phyloP scores from a whole-genome alignment of 176 grass and related monocot genomes.

The Neostapfia colusana region DNA sequence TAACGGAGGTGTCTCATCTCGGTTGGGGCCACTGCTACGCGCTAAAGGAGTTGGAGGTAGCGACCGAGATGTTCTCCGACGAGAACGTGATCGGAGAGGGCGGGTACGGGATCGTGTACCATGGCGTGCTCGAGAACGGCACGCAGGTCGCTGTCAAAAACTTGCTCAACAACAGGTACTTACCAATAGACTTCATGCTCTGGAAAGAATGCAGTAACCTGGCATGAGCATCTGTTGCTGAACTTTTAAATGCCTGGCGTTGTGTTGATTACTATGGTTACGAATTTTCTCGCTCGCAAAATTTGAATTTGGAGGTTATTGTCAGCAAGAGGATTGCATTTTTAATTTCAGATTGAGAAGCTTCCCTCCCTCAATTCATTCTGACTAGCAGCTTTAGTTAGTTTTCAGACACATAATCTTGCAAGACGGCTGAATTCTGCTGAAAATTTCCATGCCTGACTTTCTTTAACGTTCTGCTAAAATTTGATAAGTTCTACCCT shows the following conservation, averaged over 20 bases:
- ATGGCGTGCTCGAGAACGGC: slow-evolving; percentile 70
- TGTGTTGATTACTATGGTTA: slow-evolving; percentile 24
- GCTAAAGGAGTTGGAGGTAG: slow-evolving; percentile 80
- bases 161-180: slow-evolving; percentile 92
- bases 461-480: not conserved
- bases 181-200: not conserved
- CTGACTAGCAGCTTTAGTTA: not conserved
- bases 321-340: slow-evolving; percentile 16
- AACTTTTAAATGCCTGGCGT: slow-evolving; percentile 3
- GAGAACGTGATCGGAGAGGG: slow-evolving; percentile 93
- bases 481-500: slow-evolving; percentile 22
- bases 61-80: slow-evolving; percentile 75
- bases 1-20: slow-evolving; percentile 69
- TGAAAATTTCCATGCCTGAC: not conserved
- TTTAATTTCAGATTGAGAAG: not conserved
- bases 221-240: slow-evolving; percentile 5
- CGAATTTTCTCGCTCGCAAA: not conserved
- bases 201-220: slow-evolving; percentile 9
- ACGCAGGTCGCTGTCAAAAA: slow-evolving; percentile 86
- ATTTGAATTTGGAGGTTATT: not conserved
- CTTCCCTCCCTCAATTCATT: not conserved
- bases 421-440: slow-evolving; percentile 4
- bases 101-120: slow-evolving; percentile 95
- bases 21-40: slow-evolving; percentile 96
- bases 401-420: slow-evolving; percentile 15